These are phyloP conservation scores for Nigrospora oryzae DNA, from an alignment of 2,329 filamentous ascomycete species.

Conservation along the genomic window DNA sequence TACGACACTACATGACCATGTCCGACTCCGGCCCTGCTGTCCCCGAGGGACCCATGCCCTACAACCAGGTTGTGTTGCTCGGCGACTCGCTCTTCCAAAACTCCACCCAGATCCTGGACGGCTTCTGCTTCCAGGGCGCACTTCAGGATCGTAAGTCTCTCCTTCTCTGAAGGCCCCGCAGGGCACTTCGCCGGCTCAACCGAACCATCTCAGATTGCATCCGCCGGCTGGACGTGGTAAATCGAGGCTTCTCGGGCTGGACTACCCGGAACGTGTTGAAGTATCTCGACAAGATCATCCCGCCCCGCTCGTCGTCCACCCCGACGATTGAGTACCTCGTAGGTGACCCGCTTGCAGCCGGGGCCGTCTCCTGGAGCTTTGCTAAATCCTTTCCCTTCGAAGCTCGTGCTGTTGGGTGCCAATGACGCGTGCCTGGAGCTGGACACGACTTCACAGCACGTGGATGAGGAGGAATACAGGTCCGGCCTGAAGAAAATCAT, in stretches of 20 bases:
- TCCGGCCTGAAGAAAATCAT: constrained; percentile 65
- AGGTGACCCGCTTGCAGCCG: constrained; percentile 13
- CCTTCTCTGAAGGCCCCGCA: background rate
- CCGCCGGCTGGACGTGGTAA: constrained; percentile 76
- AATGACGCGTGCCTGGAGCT: constrained; percentile 74
- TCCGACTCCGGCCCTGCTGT: background rate
- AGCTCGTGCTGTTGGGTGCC: constrained; percentile 79
- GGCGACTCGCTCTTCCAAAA: constrained; percentile 83
- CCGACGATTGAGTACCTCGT: constrained; percentile 62
- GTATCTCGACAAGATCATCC: constrained; percentile 62
- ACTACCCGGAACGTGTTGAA: constrained; percentile 68
- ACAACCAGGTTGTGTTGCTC: constrained; percentile 73
- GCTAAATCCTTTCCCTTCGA: too few species aligned
- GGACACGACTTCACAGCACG: constrained; percentile 59
- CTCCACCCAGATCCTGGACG: constrained; percentile 49
- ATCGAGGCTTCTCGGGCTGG: constrained; percentile 82
- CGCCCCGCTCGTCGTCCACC: constrained; percentile 47
- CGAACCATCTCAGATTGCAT: constrained; percentile 51
- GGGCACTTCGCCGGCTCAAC: background rate
- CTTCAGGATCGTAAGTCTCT: constrained; percentile 55
- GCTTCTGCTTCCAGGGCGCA: constrained; percentile 67
- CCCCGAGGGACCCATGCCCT: constrained; percentile 17
- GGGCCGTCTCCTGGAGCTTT: too few species aligned
- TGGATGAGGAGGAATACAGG: constrained; percentile 69
- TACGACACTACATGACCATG: too few species aligned